Evolutionary conservation across 75 land plant species (phyloP).

Genomic region (Pseudotsuga menziesii): DNA sequence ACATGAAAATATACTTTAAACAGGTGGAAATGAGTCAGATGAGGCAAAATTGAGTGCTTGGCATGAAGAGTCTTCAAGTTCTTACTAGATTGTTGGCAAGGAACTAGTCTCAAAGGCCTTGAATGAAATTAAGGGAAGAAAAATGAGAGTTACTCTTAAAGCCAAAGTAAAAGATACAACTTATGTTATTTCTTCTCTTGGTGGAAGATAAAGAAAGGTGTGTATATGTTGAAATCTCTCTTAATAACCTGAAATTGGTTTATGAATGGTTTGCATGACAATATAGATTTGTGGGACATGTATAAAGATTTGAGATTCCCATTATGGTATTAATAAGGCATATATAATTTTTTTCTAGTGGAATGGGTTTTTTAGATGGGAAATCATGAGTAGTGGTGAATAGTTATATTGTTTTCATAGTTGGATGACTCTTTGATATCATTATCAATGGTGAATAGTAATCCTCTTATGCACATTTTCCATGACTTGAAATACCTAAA

Average conservation of each 20-base stretch:
- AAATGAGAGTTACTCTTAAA: constrained; percentile 44
- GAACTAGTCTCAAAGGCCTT: constrained; percentile 21
- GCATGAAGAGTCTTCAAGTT: constrained; percentile 45
- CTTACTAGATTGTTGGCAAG: constrained; percentile 28
- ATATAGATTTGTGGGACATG: background rate
- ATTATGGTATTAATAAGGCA: background rate
- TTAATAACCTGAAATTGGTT: background rate
- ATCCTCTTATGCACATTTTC: background rate
- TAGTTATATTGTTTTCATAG: too few relatives aligned
- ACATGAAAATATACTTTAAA: background rate
- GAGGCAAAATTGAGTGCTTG: constrained; percentile 52
- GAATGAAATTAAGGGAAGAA: constrained; percentile 26
- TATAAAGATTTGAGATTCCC: background rate
- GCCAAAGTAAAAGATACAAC: constrained; percentile 31
- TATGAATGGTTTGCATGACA: background rate
- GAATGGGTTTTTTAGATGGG: background rate
- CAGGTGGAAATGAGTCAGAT: constrained; percentile 20
- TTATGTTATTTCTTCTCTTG: constrained; percentile 9
- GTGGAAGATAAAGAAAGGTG: constrained; percentile 33
- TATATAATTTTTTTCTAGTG: background rate
- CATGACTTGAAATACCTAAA: background rate
- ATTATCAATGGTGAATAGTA: background rate
- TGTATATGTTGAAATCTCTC: background rate
- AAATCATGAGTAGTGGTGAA: background rate
- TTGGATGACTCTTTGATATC: too few relatives aligned